These are phyloP conservation scores for Marasmius fiardii DNA, from an alignment of 1,284 basidiomycete species.

Conservation along the genomic window DNA sequence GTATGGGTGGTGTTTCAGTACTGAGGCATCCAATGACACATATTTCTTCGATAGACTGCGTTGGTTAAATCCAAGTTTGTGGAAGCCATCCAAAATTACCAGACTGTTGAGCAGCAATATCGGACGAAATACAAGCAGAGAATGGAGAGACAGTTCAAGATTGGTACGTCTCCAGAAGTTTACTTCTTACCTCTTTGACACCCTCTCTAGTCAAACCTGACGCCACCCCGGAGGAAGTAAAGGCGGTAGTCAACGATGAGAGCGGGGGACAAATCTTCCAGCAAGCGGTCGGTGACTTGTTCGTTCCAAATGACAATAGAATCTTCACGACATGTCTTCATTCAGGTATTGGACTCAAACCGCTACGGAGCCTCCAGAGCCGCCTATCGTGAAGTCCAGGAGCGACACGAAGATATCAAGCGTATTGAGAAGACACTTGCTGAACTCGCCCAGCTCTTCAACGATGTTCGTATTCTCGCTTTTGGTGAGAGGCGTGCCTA, in stretches of 20 bases:
- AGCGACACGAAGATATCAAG: conserved; percentile 85
- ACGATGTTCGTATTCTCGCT: conserved; percentile 55
- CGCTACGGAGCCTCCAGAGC: conserved; percentile 86
- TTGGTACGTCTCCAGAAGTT: conserved; percentile 49
- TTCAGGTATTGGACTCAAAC: conserved; percentile 84
- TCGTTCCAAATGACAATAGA: neutral
- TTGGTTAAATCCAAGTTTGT: conserved; percentile 81
- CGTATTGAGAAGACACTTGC: conserved; percentile 86
- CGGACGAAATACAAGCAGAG: conserved; percentile 92
- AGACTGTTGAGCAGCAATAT: conserved; percentile 91
- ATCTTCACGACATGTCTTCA: conserved; percentile 1
- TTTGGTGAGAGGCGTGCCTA: conserved; percentile 6
- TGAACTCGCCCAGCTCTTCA: conserved; percentile 93
- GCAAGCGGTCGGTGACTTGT: conserved; percentile 70
- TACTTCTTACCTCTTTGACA: conserved; percentile 8
- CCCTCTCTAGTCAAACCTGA: conserved; percentile 81
- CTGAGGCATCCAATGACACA: conserved; percentile 1
- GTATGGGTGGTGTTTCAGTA: conserved; percentile 34
- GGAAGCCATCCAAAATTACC: conserved; percentile 84
- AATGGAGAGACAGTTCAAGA: conserved; percentile 95
- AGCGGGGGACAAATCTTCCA: conserved; percentile 89
- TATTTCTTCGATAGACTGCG: conserved; percentile 47
- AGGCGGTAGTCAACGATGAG: conserved; percentile 84
- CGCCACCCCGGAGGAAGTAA: conserved; percentile 89
- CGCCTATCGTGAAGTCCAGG: conserved; percentile 89